Percentiles rank a stretch among this genome's conserved stretches.
phyloP scores from a whole-genome alignment of 176 grass and related monocot genomes.

The Avena insularis region DNA sequence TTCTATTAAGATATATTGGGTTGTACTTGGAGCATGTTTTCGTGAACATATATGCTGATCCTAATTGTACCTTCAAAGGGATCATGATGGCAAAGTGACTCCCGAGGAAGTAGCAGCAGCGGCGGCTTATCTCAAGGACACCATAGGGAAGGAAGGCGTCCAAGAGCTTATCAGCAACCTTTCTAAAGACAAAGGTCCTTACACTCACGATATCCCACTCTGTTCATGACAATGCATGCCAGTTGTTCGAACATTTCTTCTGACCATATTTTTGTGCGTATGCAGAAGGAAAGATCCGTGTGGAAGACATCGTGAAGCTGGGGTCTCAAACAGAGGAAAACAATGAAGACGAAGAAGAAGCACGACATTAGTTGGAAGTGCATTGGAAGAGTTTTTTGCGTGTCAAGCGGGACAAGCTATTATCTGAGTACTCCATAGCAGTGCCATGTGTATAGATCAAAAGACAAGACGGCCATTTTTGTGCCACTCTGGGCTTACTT shows the following conservation, averaged over 20 bases:
- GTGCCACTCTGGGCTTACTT: slow-evolving; percentile 20
- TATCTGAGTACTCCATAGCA: slow-evolving; percentile 33
- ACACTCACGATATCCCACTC: background rate
- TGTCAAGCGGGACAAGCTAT: slow-evolving; percentile 26
- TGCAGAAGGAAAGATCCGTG: slow-evolving; percentile 90
- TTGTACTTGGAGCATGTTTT: slow-evolving; percentile 20
- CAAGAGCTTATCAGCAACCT: slow-evolving; percentile 88
- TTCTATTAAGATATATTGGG: background rate
- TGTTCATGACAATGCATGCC: background rate
- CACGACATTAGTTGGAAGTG: slow-evolving; percentile 33
- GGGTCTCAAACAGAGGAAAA: slow-evolving; percentile 67
- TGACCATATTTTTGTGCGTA: slow-evolving; percentile 12
- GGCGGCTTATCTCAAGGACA: slow-evolving; percentile 78
- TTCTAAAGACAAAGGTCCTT: slow-evolving; percentile 83
- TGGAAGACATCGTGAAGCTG: slow-evolving; percentile 91
- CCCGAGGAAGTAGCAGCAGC: slow-evolving; percentile 84
- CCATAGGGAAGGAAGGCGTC: slow-evolving; percentile 80
- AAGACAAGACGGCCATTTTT: slow-evolving; percentile 20
- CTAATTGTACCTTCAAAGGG: slow-evolving; percentile 51
- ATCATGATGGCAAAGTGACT: slow-evolving; percentile 91
- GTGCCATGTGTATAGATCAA: slow-evolving; percentile 31
- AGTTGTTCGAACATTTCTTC: slow-evolving; percentile 1
- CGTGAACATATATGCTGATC: slow-evolving; percentile 12
- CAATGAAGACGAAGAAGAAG: slow-evolving; percentile 65
- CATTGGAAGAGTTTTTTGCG: background rate